Conservation (phyloP, 2,329 filamentous ascomycete species). For the Trichoderma afroharzianum region DNA sequence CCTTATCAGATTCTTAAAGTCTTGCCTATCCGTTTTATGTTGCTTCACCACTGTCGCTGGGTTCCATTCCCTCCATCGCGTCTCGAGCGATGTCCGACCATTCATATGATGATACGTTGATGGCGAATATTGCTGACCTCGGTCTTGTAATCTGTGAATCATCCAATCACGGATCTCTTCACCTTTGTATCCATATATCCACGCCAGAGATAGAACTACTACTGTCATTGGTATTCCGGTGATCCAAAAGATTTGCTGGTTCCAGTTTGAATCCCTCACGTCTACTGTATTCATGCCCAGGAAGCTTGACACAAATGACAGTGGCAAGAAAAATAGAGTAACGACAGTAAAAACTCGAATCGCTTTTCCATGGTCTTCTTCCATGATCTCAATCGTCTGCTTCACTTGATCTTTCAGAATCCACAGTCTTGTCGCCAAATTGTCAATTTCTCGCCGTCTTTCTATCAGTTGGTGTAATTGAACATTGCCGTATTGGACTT, state of each 20-base stretch:
- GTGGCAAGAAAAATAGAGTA: conserved; percentile 37
- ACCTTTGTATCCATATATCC: neutral
- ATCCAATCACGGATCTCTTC: neutral
- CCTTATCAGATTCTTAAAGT: neutral
- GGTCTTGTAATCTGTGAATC: neutral
- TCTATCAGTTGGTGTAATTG: neutral
- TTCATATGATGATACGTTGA: neutral
- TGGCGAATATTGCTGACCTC: neutral
- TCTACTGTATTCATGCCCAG: conserved; percentile 46
- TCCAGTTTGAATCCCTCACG: conserved; percentile 36
- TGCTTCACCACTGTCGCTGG: neutral
- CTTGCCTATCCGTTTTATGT: neutral
- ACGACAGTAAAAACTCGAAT: conserved; percentile 40
- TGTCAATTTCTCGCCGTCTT: neutral
- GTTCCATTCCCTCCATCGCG: neutral
- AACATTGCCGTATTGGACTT: neutral
- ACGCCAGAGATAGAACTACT: neutral
- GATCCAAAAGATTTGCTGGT: conserved; percentile 41
- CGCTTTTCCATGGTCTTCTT: conserved; percentile 31
- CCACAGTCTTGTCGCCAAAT: neutral
- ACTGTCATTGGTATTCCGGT: conserved; percentile 30
- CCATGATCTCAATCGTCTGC: conserved; percentile 26
- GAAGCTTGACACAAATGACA: conserved; percentile 26
- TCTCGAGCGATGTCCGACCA: neutral
- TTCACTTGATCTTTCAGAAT: conserved; percentile 19